Evolutionary conservation across 148 eudicot species (phyloP).

Genomic region (Fagopyrum esculentum): DNA sequence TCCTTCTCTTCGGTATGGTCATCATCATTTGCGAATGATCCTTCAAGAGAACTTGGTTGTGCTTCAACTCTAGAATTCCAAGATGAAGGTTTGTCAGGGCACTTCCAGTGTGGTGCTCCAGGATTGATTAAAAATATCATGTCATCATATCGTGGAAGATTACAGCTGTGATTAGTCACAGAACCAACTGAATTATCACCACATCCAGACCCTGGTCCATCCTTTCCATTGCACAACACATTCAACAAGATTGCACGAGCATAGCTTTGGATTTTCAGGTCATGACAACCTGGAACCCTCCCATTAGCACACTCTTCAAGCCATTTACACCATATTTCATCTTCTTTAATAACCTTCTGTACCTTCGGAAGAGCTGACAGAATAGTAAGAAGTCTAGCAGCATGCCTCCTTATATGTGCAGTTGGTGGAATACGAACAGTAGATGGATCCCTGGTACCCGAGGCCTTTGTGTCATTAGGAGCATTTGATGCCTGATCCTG

Average conservation of each 20-base stretch:
- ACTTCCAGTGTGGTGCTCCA: slow-evolving; percentile 79
- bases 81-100: slow-evolving; percentile 31
- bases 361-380: slow-evolving; percentile 83
- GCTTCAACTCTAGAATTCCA: slow-evolving; percentile 9
- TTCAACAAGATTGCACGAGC: slow-evolving; percentile 83
- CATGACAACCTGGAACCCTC: slow-evolving; percentile 75
- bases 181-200: slow-evolving; percentile 19
- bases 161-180: slow-evolving; percentile 23
- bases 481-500: slow-evolving; percentile 41
- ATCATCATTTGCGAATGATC: slow-evolving; percentile 15
- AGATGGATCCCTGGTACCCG: slow-evolving; percentile 39
- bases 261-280: slow-evolving; percentile 79
- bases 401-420: slow-evolving; percentile 84
- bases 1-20: slow-evolving; percentile 21
- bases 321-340: slow-evolving; percentile 73
- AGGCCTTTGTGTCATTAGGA: slow-evolving; percentile 38
- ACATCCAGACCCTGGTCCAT: slow-evolving; percentile 27
- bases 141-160: slow-evolving; percentile 59
- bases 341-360: slow-evolving; percentile 53
- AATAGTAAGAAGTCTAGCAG: slow-evolving; percentile 72
- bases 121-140: slow-evolving; percentile 83
- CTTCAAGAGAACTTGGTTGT: slow-evolving; percentile 7
- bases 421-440: slow-evolving; percentile 75
- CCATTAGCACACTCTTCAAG: slow-evolving; percentile 99
- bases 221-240: slow-evolving; percentile 44